These are phyloP conservation scores for Eucalyptus tenuipes DNA, from an alignment of 345 rosid species.

Conservation along the genomic window DNA sequence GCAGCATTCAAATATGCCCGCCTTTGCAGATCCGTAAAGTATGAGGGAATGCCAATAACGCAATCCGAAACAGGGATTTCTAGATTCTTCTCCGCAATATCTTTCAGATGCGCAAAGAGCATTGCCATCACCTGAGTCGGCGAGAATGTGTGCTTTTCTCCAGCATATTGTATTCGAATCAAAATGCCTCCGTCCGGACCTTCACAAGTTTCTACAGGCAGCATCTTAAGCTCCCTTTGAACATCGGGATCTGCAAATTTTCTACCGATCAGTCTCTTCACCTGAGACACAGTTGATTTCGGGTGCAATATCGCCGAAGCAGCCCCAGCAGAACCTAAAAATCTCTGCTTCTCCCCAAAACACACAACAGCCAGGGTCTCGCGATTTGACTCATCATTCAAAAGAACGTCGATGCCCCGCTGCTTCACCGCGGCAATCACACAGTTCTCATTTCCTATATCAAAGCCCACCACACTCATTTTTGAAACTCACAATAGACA, in stretches of 20 bases:
- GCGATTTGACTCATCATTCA: conserved; percentile 50
- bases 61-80: conserved; percentile 35
- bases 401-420: conserved; percentile 41
- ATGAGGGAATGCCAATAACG: conserved; percentile 50
- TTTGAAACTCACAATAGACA: background rate
- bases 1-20: conserved; percentile 46
- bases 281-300: conserved; percentile 35
- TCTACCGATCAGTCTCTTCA: conserved; percentile 43
- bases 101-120: conserved; percentile 46
- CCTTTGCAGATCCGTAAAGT: conserved; percentile 52
- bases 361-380: conserved; percentile 37
- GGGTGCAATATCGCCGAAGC: conserved; percentile 43
- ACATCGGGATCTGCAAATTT: conserved; percentile 27
- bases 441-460: conserved; percentile 49
- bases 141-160: conserved; percentile 21
- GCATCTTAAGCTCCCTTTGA: conserved; percentile 23
- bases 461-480: conserved; percentile 55
- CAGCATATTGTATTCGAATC: conserved; percentile 27
- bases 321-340: conserved; percentile 41
- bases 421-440: conserved; percentile 43
- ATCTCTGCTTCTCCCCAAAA: conserved; percentile 54
- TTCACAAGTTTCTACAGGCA: conserved; percentile 36
- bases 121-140: conserved; percentile 39
- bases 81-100: conserved; percentile 33
- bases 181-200: conserved; percentile 31